These are phyloP conservation scores for Arachnomyces sp. DNA, from an alignment of 2,329 filamentous ascomycete species.

Conservation along the genomic window DNA sequence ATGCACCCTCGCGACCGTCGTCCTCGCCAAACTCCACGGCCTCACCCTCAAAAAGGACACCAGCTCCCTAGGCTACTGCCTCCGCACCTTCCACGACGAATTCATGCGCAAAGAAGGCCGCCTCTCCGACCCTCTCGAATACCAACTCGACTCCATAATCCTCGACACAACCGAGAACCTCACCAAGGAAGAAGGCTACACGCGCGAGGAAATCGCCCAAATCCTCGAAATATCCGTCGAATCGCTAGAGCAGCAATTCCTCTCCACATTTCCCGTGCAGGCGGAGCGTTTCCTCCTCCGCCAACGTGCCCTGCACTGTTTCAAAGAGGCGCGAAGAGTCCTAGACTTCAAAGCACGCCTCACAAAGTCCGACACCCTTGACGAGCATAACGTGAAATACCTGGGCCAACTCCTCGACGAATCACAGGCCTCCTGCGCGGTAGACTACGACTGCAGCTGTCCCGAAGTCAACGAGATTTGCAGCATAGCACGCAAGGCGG, in stretches of 20 bases:
- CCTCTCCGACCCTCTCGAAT: conserved; percentile 44
- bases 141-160: conserved; percentile 67
- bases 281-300: conserved; percentile 80
- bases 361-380: conserved; percentile 44
- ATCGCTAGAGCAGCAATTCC: conserved; percentile 68
- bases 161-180: conserved; percentile 62
- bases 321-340: conserved; percentile 78
- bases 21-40: conserved; percentile 52
- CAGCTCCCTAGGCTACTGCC: conserved; percentile 70
- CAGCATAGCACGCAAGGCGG: conserved; percentile 64
- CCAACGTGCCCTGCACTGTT: conserved; percentile 84
- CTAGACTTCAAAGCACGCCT: conserved; percentile 73
- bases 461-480: conserved; percentile 89
- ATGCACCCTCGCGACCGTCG: conserved; percentile 74
- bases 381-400: conserved; percentile 58
- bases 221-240: conserved; percentile 60
- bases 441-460: conserved; percentile 84
- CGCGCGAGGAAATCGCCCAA: conserved; percentile 70
- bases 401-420: conserved; percentile 81
- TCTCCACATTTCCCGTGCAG: conserved; percentile 80
- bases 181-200: conserved; percentile 73
- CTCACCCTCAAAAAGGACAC: conserved; percentile 66
- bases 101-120: conserved; percentile 55
- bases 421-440: conserved; percentile 79
- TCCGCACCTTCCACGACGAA: conserved; percentile 78